Evolutionary conservation across 805 yeast species (phyloP).

Genomic region (Pichia thaimueangensis): DNA sequence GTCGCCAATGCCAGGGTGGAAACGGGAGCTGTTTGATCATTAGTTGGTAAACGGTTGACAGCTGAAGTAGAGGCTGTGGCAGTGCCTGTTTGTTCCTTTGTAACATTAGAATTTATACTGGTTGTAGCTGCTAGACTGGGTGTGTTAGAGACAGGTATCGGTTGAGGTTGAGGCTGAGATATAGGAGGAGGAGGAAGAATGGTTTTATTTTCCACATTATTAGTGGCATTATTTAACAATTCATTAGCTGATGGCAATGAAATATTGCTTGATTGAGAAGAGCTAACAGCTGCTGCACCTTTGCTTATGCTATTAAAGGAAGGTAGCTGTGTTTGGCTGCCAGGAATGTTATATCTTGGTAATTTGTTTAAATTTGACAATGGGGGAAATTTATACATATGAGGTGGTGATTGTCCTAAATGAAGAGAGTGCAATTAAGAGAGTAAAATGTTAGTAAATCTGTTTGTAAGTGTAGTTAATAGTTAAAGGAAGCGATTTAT

Average conservation of each 20-base stretch:
- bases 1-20: constrained; percentile 13
- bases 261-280: background rate
- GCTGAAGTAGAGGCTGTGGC: no score
- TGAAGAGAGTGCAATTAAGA: background rate
- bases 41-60: background rate
- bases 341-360: constrained; percentile 32
- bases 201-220: no score
- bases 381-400: constrained; percentile 42
- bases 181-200: no score
- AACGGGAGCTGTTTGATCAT: constrained; percentile 6
- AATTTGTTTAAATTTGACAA: constrained; percentile 45
- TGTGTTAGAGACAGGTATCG: no score
- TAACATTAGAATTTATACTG: no score
- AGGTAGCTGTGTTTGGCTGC: constrained; percentile 6
- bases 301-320: background rate
- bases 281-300: background rate
- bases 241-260: constrained; percentile 8
- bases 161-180: no score
- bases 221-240: no score
- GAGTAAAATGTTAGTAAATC: constrained; percentile 7
- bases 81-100: no score
- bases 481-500: no score
- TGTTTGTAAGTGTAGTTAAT: no score
- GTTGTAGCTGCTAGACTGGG: no score
- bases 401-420: constrained; percentile 41